Base-by-base conservation (phyloP, 148 eudicot genomes). In the Silene uniflora region DNA sequence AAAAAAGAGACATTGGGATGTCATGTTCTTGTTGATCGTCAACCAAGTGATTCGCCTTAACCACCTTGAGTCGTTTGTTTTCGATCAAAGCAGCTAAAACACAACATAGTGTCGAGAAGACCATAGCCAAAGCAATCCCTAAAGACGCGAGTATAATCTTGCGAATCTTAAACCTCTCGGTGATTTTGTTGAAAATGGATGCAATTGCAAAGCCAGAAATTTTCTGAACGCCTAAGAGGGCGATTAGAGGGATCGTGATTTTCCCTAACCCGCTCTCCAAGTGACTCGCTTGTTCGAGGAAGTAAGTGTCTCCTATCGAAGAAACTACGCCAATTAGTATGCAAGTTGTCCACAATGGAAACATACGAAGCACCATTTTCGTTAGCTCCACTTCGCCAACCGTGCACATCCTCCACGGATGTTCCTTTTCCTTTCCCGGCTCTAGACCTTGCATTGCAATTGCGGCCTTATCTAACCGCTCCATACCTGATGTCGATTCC, bases 81-180 rank as follows among this genome's bases (percentile, higher is more conserved):
- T 89, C 90, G 7, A 87, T 77, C 52, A 73, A 67, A 1, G 92
- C 87, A 6, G 92, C 88, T 2, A 86, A 73, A 25, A 85, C 84
- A 63, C 92, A 87, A 27, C 88, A 82, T 2, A 85, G 62, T 0
- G 76, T 14, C 4, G 88, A 58, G 35, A 73, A 84, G 3, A 83
- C 71, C 85, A 84, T 84, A n/a, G 87, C 74, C 0, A 78, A 10
- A 0, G 78, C 81, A 17, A 84, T 67, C 18, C 5, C 44, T 12
- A 12, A 7, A 18, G 49, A 39, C 17, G 59, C 60, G 5, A 49
- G 14, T 49, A 49, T 49, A 10, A 49, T 49, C 54, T 49, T 12
- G 16, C 3, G 54, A 0, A 49, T 49, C 54, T 49, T 49, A 2
- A 49, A 49, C 54, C 67, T 4, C 5, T 55, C 27, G 62, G 54